Conservation (phyloP, 1,284 basidiomycete species). For the Apiotrichum sp. region DNA sequence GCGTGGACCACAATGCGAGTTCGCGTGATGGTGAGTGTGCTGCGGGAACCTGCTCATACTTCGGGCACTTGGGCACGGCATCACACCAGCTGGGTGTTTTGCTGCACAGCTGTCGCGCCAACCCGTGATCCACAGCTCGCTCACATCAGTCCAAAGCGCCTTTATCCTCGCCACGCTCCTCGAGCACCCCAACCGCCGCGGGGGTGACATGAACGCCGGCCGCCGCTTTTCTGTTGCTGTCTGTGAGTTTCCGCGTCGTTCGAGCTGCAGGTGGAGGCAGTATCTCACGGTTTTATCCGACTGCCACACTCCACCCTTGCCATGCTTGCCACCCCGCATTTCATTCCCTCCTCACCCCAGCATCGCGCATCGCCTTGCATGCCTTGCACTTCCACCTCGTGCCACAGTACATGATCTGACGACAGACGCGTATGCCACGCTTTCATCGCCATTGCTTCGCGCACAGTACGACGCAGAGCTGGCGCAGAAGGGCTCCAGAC, state of each 20-base stretch:
- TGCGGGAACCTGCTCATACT: no score
- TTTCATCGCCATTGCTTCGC: not conserved
- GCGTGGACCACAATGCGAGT: not conserved
- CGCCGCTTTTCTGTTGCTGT: not conserved
- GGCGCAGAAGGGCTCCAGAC: not conserved
- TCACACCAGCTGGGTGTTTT: no score
- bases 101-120: no score
- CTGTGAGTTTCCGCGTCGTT: not conserved
- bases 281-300: no score
- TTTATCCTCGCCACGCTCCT: not conserved
- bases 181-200: slow-evolving; percentile 1
- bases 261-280: not conserved
- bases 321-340: no score
- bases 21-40: not conserved
- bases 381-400: not conserved
- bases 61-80: no score
- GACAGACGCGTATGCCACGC: not conserved
- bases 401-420: not conserved
- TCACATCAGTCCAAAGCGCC: not conserved
- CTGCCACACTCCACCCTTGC: no score
- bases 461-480: not conserved
- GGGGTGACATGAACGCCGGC: not conserved
- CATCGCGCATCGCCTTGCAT: not conserved
- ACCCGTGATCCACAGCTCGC: not conserved
- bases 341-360: not conserved